These are phyloP conservation scores for Pholiota adiposa DNA, from an alignment of 1,284 basidiomycete genomes.

Conservation along the genomic window DNA sequence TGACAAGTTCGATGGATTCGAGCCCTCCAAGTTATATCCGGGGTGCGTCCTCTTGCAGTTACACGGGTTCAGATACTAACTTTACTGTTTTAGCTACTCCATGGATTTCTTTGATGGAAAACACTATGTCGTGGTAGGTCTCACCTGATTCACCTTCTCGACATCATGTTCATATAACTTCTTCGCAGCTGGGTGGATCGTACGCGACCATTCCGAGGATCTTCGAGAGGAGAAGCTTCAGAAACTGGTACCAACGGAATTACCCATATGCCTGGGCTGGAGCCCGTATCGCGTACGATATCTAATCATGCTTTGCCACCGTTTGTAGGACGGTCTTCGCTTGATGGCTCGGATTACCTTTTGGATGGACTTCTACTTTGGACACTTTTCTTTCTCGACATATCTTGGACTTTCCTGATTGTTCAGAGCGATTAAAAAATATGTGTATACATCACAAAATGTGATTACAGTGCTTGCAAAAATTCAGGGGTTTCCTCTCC, in stretches of 20 bases:
- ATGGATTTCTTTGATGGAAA: constrained; percentile 89
- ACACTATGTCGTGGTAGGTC: constrained; percentile 83
- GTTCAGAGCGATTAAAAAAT: neutral
- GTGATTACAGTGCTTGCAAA: constrained; percentile 19
- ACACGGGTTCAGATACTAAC: neutral
- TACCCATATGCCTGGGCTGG: constrained; percentile 53
- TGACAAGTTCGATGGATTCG: constrained; percentile 76
- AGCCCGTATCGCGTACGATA: constrained; percentile 65
- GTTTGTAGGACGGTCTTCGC: neutral
- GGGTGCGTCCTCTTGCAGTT: constrained; percentile 48
- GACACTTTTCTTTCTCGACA: neutral
- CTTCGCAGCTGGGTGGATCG: constrained; percentile 82
- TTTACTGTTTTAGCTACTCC: constrained; percentile 62
- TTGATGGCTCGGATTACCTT: neutral
- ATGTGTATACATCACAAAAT: neutral
- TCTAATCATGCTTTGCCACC: neutral
- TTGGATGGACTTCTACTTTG: neutral
- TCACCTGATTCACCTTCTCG: constrained; percentile 7
- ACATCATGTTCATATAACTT: neutral
- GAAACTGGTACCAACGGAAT: constrained; percentile 79
- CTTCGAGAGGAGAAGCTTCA: constrained; percentile 73
- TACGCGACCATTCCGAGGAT: constrained; percentile 86
- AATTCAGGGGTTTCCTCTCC: constrained; percentile 46
- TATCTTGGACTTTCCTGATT: neutral
- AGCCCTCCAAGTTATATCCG: constrained; percentile 79